phyloP scores from a whole-genome alignment of 352 stramenopile species.

The Globisporangium paroecandrum region DNA sequence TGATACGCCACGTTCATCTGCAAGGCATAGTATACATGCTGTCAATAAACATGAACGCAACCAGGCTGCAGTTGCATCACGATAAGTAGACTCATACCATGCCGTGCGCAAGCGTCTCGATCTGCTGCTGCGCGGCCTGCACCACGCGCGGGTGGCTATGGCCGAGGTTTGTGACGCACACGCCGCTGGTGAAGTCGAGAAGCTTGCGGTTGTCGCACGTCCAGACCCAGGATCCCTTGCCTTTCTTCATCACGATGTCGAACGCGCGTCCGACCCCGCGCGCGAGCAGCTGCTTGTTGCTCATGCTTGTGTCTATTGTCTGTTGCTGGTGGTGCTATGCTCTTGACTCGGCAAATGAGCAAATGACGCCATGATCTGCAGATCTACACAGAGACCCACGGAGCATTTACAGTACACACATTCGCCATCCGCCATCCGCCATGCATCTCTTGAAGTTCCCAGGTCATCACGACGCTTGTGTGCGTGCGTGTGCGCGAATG shows the following conservation, averaged over 20 bases:
- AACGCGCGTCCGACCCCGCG: conserved; percentile 79
- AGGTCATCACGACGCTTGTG: neutral
- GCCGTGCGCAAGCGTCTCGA: conserved; percentile 81
- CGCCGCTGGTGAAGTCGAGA: conserved; percentile 93
- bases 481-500: neutral
- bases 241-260: conserved; percentile 79
- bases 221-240: conserved; percentile 83
- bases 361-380: neutral
- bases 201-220: conserved; percentile 84
- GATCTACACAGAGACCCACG: neutral
- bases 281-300: conserved; percentile 54
- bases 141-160: conserved; percentile 92
- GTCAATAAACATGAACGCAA: neutral
- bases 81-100: neutral
- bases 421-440: neutral
- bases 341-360: neutral
- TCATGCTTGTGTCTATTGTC: neutral
- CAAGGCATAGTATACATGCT: neutral
- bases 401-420: no score
- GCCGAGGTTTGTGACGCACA: conserved; percentile 89
- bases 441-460: neutral
- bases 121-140: conserved; percentile 87
- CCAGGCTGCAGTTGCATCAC: conserved; percentile 17
- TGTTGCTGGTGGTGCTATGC: neutral
- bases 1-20: conserved; percentile 93